A percentile compares a stretch with the other conserved stretches of the same genome.
These are phyloP conservation scores for Penicillium sp. DNA, from an alignment of 2,329 filamentous ascomycete genomes.

Conservation along the genomic window DNA sequence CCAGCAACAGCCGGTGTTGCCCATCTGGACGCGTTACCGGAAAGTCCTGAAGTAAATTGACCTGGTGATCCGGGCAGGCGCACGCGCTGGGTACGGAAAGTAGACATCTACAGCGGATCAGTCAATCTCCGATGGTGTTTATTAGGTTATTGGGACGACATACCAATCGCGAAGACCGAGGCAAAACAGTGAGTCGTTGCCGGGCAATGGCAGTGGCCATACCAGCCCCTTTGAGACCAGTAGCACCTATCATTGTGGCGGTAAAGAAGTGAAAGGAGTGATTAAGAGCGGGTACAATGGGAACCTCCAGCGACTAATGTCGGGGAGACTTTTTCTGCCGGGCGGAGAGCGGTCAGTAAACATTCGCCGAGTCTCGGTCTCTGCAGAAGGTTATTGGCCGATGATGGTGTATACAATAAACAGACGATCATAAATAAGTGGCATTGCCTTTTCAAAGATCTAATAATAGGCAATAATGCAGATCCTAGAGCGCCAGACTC, in stretches of 20 bases:
- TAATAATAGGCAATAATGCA: constrained; percentile 5
- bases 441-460: neutral
- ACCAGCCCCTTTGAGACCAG: constrained; percentile 52
- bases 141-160: constrained; percentile 13
- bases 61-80: constrained; percentile 21
- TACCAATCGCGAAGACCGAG: constrained; percentile 39
- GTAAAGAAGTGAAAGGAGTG: constrained; percentile 12
- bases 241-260: constrained; percentile 55
- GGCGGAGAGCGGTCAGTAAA: constrained; percentile 29
- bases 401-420: neutral
- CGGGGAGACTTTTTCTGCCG: constrained; percentile 37
- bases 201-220: constrained; percentile 42
- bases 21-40: constrained; percentile 24
- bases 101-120: constrained; percentile 33
- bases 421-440: neutral
- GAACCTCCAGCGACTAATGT: constrained; percentile 27
- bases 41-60: constrained; percentile 21
- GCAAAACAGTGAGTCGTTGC: constrained; percentile 28
- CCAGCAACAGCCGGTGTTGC: constrained; percentile 21
- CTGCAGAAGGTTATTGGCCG: neutral
- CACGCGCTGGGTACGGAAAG: constrained; percentile 30
- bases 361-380: neutral
- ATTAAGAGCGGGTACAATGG: constrained; percentile 3
- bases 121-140: constrained; percentile 16
- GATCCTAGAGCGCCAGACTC: constrained; percentile 32